Percentiles rank a stretch among this genome's conserved stretches.
Evolutionary conservation across 345 rosid species (phyloP).

Genomic region (Brassica incana): DNA sequence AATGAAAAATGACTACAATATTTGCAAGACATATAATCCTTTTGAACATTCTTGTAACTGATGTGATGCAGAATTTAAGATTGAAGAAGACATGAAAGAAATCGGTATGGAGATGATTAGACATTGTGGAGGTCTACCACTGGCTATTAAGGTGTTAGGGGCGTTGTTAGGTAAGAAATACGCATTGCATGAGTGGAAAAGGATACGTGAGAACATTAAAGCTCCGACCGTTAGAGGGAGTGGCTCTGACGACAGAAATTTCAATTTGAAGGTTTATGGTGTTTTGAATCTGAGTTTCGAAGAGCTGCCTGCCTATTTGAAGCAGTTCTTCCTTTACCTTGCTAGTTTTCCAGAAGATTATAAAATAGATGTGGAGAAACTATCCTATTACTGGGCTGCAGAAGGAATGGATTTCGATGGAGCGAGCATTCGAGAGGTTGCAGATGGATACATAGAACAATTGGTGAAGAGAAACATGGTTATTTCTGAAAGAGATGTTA

Average conservation of each 20-base stretch:
- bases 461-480: conserved; percentile 16
- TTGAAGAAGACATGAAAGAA: not conserved
- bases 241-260: not conserved
- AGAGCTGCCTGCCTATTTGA: too few relatives aligned
- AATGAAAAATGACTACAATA: not conserved
- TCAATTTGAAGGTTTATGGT: not conserved
- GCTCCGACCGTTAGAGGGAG: not conserved
- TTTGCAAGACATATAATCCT: not conserved
- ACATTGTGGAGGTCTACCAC: too few relatives aligned
- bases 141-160: not conserved
- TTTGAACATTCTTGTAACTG: not conserved
- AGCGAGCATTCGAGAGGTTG: conserved; percentile 28
- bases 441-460: conserved; percentile 29
- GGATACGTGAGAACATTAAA: not conserved
- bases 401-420: conserved; percentile 35
- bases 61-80: not conserved
- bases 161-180: not conserved
- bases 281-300: too few relatives aligned
- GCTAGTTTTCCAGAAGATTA: too few relatives aligned
- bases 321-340: too few relatives aligned
- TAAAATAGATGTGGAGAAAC: too few relatives aligned
- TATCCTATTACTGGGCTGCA: conserved; percentile 30
- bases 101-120: not conserved
- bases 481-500: not conserved
- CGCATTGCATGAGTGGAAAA: not conserved